Evolutionary conservation across 108 stramenopile genomes (phyloP).

Genomic region (Mayamaea pseudoterrestris): DNA sequence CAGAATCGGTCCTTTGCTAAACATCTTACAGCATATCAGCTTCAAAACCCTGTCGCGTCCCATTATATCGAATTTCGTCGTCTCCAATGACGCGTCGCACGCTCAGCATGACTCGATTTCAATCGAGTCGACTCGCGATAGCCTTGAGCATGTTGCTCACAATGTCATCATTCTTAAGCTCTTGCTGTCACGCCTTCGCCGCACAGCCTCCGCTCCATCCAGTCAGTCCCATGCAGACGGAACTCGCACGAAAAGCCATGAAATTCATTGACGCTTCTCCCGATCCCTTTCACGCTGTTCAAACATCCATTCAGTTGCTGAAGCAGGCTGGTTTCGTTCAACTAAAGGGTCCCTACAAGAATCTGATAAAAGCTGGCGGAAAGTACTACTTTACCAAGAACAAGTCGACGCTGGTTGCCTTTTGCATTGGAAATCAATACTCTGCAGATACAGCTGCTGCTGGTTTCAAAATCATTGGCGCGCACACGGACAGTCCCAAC

Average conservation of each 20-base stretch:
- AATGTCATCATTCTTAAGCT: neutral
- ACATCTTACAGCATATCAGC: too few relatives aligned
- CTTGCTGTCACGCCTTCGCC: neutral
- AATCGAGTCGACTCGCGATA: too few relatives aligned
- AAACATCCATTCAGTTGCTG: constrained; percentile 35
- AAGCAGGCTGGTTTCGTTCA: constrained; percentile 50
- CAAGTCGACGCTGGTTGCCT: constrained; percentile 85
- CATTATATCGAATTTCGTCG: too few relatives aligned
- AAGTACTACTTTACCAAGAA: constrained; percentile 93
- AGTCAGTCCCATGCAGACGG: constrained; percentile 25
- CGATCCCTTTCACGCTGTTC: constrained; percentile 71
- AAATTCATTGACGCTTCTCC: constrained; percentile 51
- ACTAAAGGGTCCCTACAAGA: constrained; percentile 26
- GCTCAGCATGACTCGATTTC: too few relatives aligned
- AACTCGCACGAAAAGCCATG: constrained; percentile 58
- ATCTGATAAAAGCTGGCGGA: constrained; percentile 36
- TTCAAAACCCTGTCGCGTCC: too few relatives aligned
- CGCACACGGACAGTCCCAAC: constrained; percentile 81
- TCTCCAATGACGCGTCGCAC: too few relatives aligned
- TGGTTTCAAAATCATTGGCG: constrained; percentile 84
- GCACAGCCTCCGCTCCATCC: constrained; percentile 23
- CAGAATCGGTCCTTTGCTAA: too few relatives aligned
- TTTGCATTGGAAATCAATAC: constrained; percentile 72
- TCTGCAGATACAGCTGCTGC: constrained; percentile 18
- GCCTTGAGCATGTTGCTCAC: neutral